These are phyloP conservation scores for Cyclaneusma minus DNA, from an alignment of 2,329 filamentous ascomycete species.

Conservation along the genomic window DNA sequence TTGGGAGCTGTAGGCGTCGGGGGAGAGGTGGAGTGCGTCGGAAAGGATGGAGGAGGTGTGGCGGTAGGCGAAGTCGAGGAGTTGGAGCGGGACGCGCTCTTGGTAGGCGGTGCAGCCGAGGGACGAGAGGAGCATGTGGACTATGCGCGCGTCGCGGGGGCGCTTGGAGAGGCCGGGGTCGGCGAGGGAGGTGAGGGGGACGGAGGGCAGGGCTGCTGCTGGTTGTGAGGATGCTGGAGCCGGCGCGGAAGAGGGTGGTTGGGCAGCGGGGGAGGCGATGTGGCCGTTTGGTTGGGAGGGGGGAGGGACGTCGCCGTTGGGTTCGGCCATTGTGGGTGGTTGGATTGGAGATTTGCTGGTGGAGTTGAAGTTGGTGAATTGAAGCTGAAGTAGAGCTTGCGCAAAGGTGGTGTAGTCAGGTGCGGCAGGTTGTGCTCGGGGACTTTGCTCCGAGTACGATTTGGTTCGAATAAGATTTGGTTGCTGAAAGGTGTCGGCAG, in stretches of 20 bases:
- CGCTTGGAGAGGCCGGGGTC: slow-evolving; percentile 26
- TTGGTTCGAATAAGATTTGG: too few relatives aligned
- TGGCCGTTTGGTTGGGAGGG: slow-evolving; percentile 10
- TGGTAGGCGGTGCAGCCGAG: slow-evolving; percentile 71
- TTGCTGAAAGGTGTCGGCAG: too few relatives aligned
- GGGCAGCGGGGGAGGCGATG: slow-evolving; percentile 4
- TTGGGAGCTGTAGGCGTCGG: slow-evolving; percentile 46
- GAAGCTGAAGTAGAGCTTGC: slow-evolving; percentile 10
- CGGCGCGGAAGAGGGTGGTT: slow-evolving; percentile 8
- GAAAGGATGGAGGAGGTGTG: slow-evolving; percentile 58
- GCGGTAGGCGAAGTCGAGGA: slow-evolving; percentile 77
- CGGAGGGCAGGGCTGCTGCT: slow-evolving; percentile 11
- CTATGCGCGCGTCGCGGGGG: slow-evolving; percentile 63
- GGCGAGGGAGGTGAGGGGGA: slow-evolving; percentile 18
- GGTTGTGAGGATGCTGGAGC: slow-evolving; percentile 9
- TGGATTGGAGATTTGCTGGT: not conserved
- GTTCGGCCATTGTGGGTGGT: slow-evolving; percentile 25
- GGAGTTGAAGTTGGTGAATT: not conserved
- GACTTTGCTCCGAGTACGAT: too few relatives aligned
- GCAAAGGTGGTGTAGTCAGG: too few relatives aligned
- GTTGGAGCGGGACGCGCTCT: slow-evolving; percentile 64
- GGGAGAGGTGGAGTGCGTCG: slow-evolving; percentile 53
- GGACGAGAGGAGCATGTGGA: slow-evolving; percentile 65
- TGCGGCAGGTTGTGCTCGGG: too few relatives aligned
- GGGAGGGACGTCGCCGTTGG: slow-evolving; percentile 33